phyloP scores from a whole-genome alignment of 192 early-diverging fungal genomes.

The Coemansia sp. region DNA sequence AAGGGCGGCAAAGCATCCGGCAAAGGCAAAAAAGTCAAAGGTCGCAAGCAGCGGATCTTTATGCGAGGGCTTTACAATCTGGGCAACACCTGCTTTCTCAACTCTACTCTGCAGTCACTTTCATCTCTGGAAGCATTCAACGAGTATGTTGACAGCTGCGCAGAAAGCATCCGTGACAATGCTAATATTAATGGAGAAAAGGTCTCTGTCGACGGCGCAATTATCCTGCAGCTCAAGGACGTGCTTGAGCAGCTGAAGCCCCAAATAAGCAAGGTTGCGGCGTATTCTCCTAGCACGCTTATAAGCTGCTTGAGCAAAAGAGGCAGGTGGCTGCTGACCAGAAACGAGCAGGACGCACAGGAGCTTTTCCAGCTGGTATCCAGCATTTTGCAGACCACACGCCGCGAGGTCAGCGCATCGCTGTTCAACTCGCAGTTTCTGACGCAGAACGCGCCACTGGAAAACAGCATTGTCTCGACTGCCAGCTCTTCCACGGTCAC shows the following conservation, averaged over 20 bases:
- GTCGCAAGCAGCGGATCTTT: slow-evolving; percentile 33
- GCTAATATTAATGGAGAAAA: neutral
- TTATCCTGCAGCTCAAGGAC: slow-evolving; percentile 28
- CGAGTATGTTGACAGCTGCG: slow-evolving; percentile 46
- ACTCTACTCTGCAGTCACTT: slow-evolving; percentile 67
- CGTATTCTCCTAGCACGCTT: slow-evolving; percentile 48
- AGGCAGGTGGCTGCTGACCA: slow-evolving; percentile 57
- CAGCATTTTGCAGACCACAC: slow-evolving; percentile 33
- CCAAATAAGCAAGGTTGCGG: slow-evolving; percentile 24
- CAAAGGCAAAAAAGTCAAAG: slow-evolving; percentile 14
- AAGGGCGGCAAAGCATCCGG: neutral
- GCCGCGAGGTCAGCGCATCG: slow-evolving; percentile 33
- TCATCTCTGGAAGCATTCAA: slow-evolving; percentile 32
- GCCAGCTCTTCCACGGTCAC: neutral
- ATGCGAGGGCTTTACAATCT: slow-evolving; percentile 74
- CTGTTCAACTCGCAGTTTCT: slow-evolving; percentile 39
- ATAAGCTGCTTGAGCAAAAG: slow-evolving; percentile 54
- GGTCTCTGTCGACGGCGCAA: slow-evolving; percentile 26
- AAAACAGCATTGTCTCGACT: slow-evolving; percentile 31
- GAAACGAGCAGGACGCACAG: slow-evolving; percentile 64
- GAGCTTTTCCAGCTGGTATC: slow-evolving; percentile 63
- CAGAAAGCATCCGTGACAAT: neutral
- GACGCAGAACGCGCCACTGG: slow-evolving; percentile 21
- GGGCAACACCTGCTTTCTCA: slow-evolving; percentile 90
- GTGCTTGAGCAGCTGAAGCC: slow-evolving; percentile 40